A percentile compares a stretch with the other conserved stretches of the same genome.
phyloP scores from a whole-genome alignment of 2,329 filamentous ascomycete genomes.

The Aureobasidium zeae region DNA sequence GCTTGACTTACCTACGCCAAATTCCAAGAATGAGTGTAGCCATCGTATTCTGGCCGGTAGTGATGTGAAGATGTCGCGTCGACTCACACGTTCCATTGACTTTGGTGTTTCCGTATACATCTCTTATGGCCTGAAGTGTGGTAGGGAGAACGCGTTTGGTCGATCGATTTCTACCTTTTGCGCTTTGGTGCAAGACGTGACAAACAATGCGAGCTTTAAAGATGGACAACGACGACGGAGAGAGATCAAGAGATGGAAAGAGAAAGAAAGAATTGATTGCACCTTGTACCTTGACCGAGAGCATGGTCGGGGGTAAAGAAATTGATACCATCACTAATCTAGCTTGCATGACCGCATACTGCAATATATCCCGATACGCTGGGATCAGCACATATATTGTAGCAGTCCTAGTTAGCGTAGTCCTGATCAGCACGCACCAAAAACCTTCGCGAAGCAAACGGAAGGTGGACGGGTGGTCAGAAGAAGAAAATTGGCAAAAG shows the following conservation, averaged over 20 bases:
- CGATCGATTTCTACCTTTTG: constrained; percentile 4
- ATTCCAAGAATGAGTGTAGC: constrained; percentile 67
- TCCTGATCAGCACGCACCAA: constrained; percentile 6
- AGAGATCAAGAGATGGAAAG: background rate
- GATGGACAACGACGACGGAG: too few relatives aligned
- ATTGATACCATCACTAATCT: constrained; percentile 4
- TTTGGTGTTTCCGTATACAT: constrained; percentile 18
- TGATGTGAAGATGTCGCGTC: constrained; percentile 61
- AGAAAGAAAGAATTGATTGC: constrained; percentile 6
- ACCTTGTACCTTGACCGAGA: background rate
- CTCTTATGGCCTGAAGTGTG: background rate
- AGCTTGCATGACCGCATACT: constrained; percentile 7
- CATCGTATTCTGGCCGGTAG: constrained; percentile 62
- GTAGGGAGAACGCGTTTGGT: background rate
- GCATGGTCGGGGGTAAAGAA: constrained; percentile 5
- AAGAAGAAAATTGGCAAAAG: too few relatives aligned
- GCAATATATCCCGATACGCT: background rate
- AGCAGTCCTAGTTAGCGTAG: background rate
- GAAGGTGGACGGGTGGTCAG: too few relatives aligned
- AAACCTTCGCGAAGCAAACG: too few relatives aligned
- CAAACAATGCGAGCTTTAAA: constrained; percentile 5
- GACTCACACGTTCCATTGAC: constrained; percentile 52
- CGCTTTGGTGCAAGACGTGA: background rate
- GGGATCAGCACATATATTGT: background rate
- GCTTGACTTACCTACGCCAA: constrained; percentile 30